Base-by-base conservation (phyloP, 2,329 filamentous ascomycete species). In the Periconia sp. region DNA sequence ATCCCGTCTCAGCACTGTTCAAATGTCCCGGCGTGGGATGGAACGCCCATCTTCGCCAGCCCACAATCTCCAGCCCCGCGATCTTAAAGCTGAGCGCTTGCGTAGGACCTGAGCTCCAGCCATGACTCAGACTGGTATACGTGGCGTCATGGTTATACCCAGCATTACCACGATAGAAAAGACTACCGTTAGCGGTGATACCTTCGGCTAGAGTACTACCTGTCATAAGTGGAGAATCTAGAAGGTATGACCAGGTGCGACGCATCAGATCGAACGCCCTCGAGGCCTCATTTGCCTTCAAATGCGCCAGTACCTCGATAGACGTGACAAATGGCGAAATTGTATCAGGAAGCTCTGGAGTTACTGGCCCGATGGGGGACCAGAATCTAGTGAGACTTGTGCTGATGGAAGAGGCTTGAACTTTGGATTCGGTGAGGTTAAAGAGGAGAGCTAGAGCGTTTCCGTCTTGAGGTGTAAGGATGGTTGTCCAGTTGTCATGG, bases 181-280 rank as follows among this genome's bases (percentile, higher is more conserved):
- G 39, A 12, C 59, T 62, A 0, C 71, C 71, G 43, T 73, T 70
- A n/a, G 59, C 58, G 3, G 59, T 52, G 32, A 70, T 63, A 4
- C 70, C 70, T 38, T 73, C 70, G 1, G 66, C 52, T 1, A 72
- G 50, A 1, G 71, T 72, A 4, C 52, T 59, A 5, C 67, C 69
- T 4, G 70, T 73, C 60, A 71, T 69, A 10, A 54, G 50, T 5
- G 50, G 55, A 0, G 46, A 46, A 18, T 66, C 53, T 4, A 68
- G 50, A 28, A 68, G 48, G 40, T 61, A 59, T 2, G 45, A 43
- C 68, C 68, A 71, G 6, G 59, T 54, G 0, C 56, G 42, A 12
- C 61, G 54, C 12, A 63, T 60, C 2, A 71, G 55, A 16, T 61
- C 46, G 4, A 71, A 50, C 1, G 63, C 67, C 1, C 53, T 50